phyloP scores from a whole-genome alignment of 176 grass and related monocot genomes.

The Themeda triandra region DNA sequence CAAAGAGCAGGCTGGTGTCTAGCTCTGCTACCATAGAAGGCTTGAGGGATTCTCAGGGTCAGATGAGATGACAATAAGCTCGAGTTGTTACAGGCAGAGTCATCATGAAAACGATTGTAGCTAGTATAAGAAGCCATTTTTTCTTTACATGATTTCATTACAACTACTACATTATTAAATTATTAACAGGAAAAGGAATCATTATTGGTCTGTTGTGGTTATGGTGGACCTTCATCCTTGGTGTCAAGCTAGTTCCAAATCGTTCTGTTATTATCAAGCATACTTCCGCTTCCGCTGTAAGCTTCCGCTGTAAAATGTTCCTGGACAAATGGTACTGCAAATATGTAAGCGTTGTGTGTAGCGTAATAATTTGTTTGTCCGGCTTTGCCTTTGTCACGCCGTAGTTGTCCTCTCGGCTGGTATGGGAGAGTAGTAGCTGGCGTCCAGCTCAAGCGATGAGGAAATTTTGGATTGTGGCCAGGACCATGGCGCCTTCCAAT shows the following conservation, averaged over 20 bases:
- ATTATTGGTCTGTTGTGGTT: not conserved
- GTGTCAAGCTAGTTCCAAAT: not conserved
- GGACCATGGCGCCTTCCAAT: not conserved
- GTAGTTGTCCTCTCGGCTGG: not conserved
- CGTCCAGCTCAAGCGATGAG: conserved; percentile 30
- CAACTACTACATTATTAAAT: conserved; percentile 17
- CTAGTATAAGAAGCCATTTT: no score
- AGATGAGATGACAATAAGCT: conserved; percentile 29
- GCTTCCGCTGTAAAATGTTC: not conserved
- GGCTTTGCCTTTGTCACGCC: not conserved
- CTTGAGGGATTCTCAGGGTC: not conserved
- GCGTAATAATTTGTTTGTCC: not conserved
- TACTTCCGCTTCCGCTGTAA: not conserved
- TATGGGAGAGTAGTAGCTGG: not conserved
- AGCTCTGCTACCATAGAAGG: not conserved
- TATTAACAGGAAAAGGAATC: not conserved
- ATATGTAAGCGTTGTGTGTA: not conserved
- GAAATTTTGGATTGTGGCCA: not conserved
- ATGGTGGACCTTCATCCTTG: not conserved
- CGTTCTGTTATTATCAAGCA: not conserved
- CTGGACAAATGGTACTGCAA: not conserved
- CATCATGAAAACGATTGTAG: conserved; percentile 16
- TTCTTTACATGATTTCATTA: conserved; percentile 1
- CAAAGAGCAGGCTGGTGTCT: not conserved
- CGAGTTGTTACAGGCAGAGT: conserved; percentile 17